Evolutionary conservation across 768 basidiomycete genomes (phyloP), one percentile per base, ranked within the genome.

Genomic region (Boletus edulis): DNA sequence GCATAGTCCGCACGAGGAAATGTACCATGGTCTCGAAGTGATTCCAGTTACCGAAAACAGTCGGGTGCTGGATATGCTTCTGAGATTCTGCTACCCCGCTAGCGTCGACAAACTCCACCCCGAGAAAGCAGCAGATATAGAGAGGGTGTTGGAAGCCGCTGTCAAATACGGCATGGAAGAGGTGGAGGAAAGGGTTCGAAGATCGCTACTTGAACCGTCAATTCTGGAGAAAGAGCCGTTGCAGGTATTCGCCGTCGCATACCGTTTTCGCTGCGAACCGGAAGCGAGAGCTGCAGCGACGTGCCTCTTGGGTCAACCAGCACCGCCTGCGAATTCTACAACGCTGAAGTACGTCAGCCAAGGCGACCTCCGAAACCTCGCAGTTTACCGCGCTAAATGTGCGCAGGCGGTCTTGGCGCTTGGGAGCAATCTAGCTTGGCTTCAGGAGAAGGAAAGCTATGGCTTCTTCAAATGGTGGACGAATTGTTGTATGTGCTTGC

Each of bases 21-120:
- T 22, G 27, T 24, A 48, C 40, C 17, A 41, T 5, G 56, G 49
- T 41, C 59, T 67, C 49, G 58, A 67, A 32, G 59, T 65, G 4
- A 67, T 76, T 48, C 64, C 63, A 46, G 60, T 74, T 12, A 43
- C 66, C 32, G 75, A 75, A 56, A 52, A 55, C 7, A 65, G 64
- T 37, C 53, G 48, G 24, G 59, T 57, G 17, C 39, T 76, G 49
- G 65, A 73, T 42, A 58, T 54, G 46, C 64, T 75, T 48, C 50
- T 75, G 42, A 67, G 67, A 45, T 68, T 76, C 42, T 67, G 75
- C 29, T 76, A 75, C 61, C 75, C 74, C 1, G 55, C 57, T 13
- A 51, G 62, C 11, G 51, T 74, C 29, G 55, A 58, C 10, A 60
- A 67, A 15, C 72, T 67, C 15, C 51, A 27, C 11, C 35, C 71